Evolutionary conservation across 352 stramenopile genomes (phyloP).

Genomic region (Pythium folliculosum): DNA sequence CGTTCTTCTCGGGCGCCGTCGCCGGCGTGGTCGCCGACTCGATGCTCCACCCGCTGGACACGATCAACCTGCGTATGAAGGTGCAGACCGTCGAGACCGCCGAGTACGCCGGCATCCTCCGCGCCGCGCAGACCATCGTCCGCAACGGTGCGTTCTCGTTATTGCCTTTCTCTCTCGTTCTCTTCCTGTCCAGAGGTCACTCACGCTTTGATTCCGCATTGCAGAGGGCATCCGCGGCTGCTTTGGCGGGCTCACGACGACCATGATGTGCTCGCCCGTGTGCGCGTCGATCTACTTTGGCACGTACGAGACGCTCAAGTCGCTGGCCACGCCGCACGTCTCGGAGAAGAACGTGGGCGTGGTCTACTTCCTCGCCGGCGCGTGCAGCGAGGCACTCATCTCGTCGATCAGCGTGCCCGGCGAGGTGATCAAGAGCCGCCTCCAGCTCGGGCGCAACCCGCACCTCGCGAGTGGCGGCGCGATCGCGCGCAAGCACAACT

Average conservation of each 20-base stretch:
- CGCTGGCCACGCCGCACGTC: slow-evolving; percentile 39
- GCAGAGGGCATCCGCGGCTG: slow-evolving; percentile 71
- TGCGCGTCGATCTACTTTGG: slow-evolving; percentile 78
- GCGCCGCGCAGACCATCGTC: slow-evolving; percentile 62
- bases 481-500: slow-evolving; percentile 75
- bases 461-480: slow-evolving; percentile 63
- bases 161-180: too few relatives aligned
- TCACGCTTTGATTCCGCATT: too few relatives aligned
- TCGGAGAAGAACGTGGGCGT: slow-evolving; percentile 49
- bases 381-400: slow-evolving; percentile 66
- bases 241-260: slow-evolving; percentile 74
- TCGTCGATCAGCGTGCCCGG: slow-evolving; percentile 71
- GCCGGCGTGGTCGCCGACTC: slow-evolving; percentile 76
- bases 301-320: slow-evolving; percentile 80
- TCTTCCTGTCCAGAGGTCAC: too few relatives aligned
- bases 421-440: slow-evolving; percentile 80
- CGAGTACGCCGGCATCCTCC: slow-evolving; percentile 70
- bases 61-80: slow-evolving; percentile 86
- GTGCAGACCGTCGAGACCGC: slow-evolving; percentile 52
- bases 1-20: slow-evolving; percentile 68
- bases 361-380: slow-evolving; percentile 74
- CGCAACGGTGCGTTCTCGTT: slow-evolving; percentile 37
- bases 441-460: slow-evolving; percentile 79
- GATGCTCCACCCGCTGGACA: slow-evolving; percentile 77
- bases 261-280: slow-evolving; percentile 69